Evolutionary conservation across 768 basidiomycete genomes (phyloP).

Genomic region (Collybia sordida): DNA sequence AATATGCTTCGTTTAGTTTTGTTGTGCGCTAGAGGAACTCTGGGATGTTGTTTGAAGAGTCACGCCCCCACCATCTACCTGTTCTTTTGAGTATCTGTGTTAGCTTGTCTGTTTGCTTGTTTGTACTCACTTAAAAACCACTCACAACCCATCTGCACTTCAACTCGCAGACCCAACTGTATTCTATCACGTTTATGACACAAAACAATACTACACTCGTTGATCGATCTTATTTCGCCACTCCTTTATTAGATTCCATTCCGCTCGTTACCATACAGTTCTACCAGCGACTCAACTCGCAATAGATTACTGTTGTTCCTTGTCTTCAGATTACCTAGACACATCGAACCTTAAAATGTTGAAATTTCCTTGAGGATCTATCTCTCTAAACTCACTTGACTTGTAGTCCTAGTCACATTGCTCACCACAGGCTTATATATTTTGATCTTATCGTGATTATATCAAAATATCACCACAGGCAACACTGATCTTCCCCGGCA

Average conservation of each 20-base stretch:
- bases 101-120: constrained; percentile 5
- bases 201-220: constrained; percentile 8
- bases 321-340: background rate
- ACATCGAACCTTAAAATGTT: too few relatives aligned
- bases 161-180: constrained; percentile 39
- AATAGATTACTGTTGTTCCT: constrained; percentile 15
- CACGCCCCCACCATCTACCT: constrained; percentile 3
- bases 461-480: background rate
- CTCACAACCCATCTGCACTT: constrained; percentile 39
- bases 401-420: background rate
- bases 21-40: constrained; percentile 89
- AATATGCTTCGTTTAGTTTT: constrained; percentile 54
- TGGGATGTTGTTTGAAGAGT: constrained; percentile 81
- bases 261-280: constrained; percentile 1
- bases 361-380: too few relatives aligned
- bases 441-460: background rate
- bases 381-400: background rate
- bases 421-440: background rate
- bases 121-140: constrained; percentile 23
- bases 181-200: constrained; percentile 12
- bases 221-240: constrained; percentile 6
- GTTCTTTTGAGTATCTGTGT: background rate
- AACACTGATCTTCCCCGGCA: too few relatives aligned
- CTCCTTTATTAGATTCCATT: background rate
- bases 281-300: constrained; percentile 36